Evolutionary conservation across 805 yeast species (phyloP).

Genomic region (Candida ponderosae): DNA sequence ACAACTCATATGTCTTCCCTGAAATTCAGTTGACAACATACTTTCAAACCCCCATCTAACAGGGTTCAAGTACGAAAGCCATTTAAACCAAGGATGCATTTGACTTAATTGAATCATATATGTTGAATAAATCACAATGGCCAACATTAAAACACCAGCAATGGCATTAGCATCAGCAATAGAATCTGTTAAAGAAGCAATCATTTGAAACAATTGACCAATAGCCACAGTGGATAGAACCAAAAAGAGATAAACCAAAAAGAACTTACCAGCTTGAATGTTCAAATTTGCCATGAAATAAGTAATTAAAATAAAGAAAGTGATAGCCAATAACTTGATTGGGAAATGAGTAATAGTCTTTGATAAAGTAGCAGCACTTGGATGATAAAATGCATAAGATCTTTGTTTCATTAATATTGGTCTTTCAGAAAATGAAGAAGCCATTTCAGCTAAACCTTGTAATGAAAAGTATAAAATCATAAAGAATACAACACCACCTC

Average conservation of each 20-base stretch:
- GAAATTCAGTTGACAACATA: conserved; percentile 59
- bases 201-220: conserved; percentile 43
- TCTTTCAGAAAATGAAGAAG: conserved; percentile 39
- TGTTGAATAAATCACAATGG: conserved; percentile 53
- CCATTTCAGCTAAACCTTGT: conserved; percentile 40
- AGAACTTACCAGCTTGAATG: conserved; percentile 44
- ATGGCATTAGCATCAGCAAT: conserved; percentile 53
- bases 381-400: conserved; percentile 62
- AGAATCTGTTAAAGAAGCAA: conserved; percentile 42
- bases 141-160: conserved; percentile 46
- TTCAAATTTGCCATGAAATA: conserved; percentile 52
- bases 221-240: conserved; percentile 37
- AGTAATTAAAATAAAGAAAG: conserved; percentile 38
- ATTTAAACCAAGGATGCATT: conserved; percentile 68
- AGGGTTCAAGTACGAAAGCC: conserved; percentile 56
- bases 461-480: conserved; percentile 45
- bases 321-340: conserved; percentile 38
- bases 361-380: conserved; percentile 67
- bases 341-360: conserved; percentile 57
- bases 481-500: conserved; percentile 60
- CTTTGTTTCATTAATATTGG: conserved; percentile 66
- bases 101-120: conserved; percentile 50
- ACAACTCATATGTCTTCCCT: conserved; percentile 48
- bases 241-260: conserved; percentile 39
- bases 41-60: conserved; percentile 54